These are phyloP conservation scores for Rugonectria rugulosa DNA, from an alignment of 2,329 filamentous ascomycete species.

Conservation along the genomic window DNA sequence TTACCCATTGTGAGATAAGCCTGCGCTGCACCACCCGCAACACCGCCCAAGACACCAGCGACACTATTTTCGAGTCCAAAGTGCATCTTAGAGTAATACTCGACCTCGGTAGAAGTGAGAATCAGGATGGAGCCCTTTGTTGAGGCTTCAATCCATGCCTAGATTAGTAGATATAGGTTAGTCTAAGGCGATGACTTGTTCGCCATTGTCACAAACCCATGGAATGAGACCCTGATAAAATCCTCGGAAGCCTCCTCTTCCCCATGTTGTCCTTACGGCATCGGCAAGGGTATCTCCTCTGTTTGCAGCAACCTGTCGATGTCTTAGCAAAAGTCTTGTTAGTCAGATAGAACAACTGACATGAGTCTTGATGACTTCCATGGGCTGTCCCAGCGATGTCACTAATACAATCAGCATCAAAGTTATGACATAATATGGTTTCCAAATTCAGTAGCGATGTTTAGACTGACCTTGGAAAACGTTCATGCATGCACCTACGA, in stretches of 20 bases:
- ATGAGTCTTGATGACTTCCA: slow-evolving; percentile 98
- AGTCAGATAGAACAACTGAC: no score
- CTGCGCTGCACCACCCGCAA: slow-evolving; percentile 94
- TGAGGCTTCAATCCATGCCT: slow-evolving; percentile 99
- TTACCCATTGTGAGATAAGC: slow-evolving; percentile 99
- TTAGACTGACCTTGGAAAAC: no score
- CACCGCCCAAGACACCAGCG: slow-evolving; percentile 88
- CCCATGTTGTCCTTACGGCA: no score
- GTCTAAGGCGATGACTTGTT: no score
- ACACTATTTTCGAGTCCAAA: slow-evolving; percentile 87
- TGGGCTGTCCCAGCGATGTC: slow-evolving; percentile 73
- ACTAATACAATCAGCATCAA: slow-evolving; percentile 97
- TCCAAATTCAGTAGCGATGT: slow-evolving; percentile 14
- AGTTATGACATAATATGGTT: slow-evolving; percentile 4
- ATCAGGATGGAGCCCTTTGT: slow-evolving; percentile 99
- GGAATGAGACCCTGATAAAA: slow-evolving; percentile 93
- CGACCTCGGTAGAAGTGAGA: slow-evolving; percentile 98
- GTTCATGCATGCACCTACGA: no score
- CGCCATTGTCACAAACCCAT: no score
- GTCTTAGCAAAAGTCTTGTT: no score
- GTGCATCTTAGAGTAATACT: slow-evolving; percentile 88
- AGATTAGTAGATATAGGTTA: no score
- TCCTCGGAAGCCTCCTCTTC: no score
- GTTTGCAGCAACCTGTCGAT: no score
- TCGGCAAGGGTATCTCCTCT: slow-evolving; percentile 57